Percentiles rank a stretch among this genome's conserved stretches.
These are phyloP conservation scores for Colletotrichum lini DNA, from an alignment of 2,329 filamentous ascomycete genomes.

Conservation along the genomic window DNA sequence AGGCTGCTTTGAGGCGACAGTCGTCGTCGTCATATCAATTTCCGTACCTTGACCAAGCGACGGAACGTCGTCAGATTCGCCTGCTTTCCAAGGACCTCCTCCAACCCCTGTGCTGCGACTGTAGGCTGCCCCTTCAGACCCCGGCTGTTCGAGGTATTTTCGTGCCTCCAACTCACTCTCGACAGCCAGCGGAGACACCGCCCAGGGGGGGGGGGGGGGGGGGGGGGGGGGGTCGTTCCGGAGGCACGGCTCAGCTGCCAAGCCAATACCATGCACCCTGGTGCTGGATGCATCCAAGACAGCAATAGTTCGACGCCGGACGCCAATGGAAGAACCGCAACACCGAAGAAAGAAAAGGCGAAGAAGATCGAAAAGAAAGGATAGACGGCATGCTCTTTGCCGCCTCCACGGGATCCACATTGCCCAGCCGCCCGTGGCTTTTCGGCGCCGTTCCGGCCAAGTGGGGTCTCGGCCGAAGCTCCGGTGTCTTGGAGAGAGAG, in stretches of 20 bases:
- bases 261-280: slow-evolving; percentile 30
- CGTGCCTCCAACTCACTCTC: slow-evolving; percentile 8
- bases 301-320: not conserved
- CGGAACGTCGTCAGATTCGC: slow-evolving; percentile 61
- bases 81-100: slow-evolving; percentile 56
- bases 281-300: not conserved
- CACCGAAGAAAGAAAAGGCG: not conserved
- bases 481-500: not conserved
- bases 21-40: too few species aligned
- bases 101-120: slow-evolving; percentile 52
- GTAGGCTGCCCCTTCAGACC: not conserved
- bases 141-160: slow-evolving; percentile 15
- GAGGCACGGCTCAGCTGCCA: slow-evolving; percentile 27
- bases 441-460: not conserved
- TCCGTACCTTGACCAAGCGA: slow-evolving; percentile 57
- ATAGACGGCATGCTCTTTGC: not conserved
- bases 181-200: not conserved
- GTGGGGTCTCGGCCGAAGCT: not conserved
- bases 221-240: not conserved
- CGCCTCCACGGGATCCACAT: not conserved
- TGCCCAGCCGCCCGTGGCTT: not conserved
- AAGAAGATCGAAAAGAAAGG: not conserved
- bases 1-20: not conserved
- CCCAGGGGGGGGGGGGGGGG: not conserved
- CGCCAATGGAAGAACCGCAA: not conserved